These are phyloP conservation scores for Dictyostelium capitatum DNA, from an alignment of 78 protist genomes.

Conservation along the genomic window DNA sequence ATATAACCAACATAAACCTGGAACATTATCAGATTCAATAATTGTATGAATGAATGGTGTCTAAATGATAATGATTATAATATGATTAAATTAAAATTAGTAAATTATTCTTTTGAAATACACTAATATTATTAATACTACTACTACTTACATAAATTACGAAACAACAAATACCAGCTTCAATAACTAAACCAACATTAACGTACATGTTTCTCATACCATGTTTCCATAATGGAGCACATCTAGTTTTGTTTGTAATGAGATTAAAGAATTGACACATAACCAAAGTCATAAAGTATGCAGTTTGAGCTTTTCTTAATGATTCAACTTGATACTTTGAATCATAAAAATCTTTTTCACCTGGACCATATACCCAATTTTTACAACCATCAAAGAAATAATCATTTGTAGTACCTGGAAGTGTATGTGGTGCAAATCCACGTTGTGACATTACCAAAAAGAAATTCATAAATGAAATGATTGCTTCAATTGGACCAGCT, in stretches of 20 bases:
- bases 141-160: constrained; percentile 8
- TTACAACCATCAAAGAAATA: constrained; percentile 20
- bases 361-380: neutral
- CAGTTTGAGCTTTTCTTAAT: constrained; percentile 84
- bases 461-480: constrained; percentile 86
- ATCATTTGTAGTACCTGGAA: constrained; percentile 6
- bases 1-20: constrained; percentile 54
- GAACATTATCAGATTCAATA: neutral
- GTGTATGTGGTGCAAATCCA: constrained; percentile 74
- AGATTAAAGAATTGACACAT: constrained; percentile 94
- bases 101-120: too few species aligned
- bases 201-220: constrained; percentile 86
- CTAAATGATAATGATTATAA: neutral
- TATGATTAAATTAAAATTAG: too few species aligned
- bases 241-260: constrained; percentile 92
- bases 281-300: constrained; percentile 91
- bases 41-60: constrained; percentile 69
- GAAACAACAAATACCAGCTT: constrained; percentile 82
- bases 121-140: too few species aligned
- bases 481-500: constrained; percentile 90
- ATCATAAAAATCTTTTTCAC: neutral
- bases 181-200: constrained; percentile 86
- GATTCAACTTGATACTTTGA: constrained; percentile 18
- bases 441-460: constrained; percentile 80
- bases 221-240: constrained; percentile 89